These are phyloP conservation scores for Beta corolliflora DNA, from an alignment of 179 eudicot genomes.

Conservation along the genomic window DNA sequence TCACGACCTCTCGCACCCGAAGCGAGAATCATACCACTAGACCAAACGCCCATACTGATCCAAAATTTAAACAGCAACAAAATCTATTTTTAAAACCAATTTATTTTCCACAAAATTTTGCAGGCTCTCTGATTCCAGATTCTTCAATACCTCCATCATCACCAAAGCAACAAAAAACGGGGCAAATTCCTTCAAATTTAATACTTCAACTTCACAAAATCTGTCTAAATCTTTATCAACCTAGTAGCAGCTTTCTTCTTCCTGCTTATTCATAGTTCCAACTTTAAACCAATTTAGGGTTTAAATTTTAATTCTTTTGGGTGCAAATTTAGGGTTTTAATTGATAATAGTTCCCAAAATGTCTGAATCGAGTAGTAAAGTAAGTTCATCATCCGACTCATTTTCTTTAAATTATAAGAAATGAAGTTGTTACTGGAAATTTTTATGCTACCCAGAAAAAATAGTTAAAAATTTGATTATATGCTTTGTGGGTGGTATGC, in stretches of 20 bases:
- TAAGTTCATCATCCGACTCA: slow-evolving; percentile 24
- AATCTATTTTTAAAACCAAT: too few species aligned
- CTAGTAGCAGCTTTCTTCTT: not conserved
- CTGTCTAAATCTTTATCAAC: not conserved
- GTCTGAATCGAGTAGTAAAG: slow-evolving; percentile 57
- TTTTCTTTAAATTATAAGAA: not conserved
- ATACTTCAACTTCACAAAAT: not conserved
- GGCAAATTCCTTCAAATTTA: not conserved
- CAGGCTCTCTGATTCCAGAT: not conserved
- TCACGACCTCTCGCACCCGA: slow-evolving; percentile 91
- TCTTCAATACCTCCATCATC: not conserved
- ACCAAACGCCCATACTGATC: slow-evolving; percentile 13
- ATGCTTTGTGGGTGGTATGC: not conserved
- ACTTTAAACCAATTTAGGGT: slow-evolving; percentile 24
- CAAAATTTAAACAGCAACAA: not conserved
- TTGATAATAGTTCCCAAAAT: slow-evolving; percentile 22
- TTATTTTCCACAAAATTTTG: not conserved
- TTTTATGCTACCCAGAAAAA: not conserved
- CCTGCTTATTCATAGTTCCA: not conserved
- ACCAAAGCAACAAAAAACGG: too few species aligned
- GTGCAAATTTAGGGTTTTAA: slow-evolving; percentile 26
- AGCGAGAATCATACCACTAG: slow-evolving; percentile 87
- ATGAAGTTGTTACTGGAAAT: not conserved
- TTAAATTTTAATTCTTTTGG: not conserved
- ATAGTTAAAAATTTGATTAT: not conserved